Evolutionary conservation across 306 rosid genomes (phyloP), one percentile per base, ranked within the genome.

Genomic region (Lablab purpureus): DNA sequence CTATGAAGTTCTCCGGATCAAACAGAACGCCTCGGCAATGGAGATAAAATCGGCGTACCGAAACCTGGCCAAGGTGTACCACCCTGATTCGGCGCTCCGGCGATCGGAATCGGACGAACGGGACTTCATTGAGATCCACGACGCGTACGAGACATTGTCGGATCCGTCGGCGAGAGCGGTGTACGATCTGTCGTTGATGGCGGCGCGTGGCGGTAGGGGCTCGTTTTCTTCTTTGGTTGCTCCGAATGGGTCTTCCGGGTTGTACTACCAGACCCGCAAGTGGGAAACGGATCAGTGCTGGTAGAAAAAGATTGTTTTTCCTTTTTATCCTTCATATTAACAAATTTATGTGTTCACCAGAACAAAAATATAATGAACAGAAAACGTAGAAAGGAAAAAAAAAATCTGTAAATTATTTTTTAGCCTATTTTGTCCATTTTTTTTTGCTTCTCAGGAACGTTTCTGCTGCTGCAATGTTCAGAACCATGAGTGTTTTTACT

Each of bases 201-300:
- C 72, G 0, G 77, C 63, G 34, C 56, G 4, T 12, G 63, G 14
- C 6, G 74, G 74, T 15, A 34, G 74, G 6, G 50, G 81, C 6
- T 49, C 64, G 10, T 81, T 69, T 2, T 27, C 83, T 2, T 15
- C 67, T 5, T 23, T 34, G 25, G 15, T 84, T 3, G 34, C 63
- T 45, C 83, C 73, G 65, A 43, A 28, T 58, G 62, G 34, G 11
- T 5, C 40, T 55, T 43, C 81, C 59, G 85, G 92, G 51, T 89
- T 86, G 18, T 84, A 80, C 71, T 80, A 80, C 64, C 12, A 82
- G 77, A 85, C 87, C 80, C 96, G 92, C 23, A 85, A 89, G 27
- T 92, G 97, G 97, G 96, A 90, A 71, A 92, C 96, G 22, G 96
- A 92, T 50, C 97, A 92, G 83, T 92, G 97, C 79, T 92, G 97